A percentile compares a stretch with the other conserved stretches of the same genome.
Conservation (phyloP, 2,329 filamentous ascomycete genomes). For the Lachnellula occidentalis region DNA sequence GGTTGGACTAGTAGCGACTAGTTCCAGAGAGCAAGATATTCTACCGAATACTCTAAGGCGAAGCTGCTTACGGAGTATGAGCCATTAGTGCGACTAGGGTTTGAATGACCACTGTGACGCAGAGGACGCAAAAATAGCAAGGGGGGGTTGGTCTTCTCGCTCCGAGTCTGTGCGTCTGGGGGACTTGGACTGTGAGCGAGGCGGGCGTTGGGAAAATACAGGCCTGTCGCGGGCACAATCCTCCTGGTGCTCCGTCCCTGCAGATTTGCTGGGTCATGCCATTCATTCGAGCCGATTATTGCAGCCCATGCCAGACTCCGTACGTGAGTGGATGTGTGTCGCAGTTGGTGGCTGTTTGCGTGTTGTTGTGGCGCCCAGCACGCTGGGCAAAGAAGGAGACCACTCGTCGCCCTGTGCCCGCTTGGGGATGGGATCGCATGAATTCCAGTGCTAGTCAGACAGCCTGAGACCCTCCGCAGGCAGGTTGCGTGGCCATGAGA, state of each 20-base stretch:
- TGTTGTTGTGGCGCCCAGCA: slow-evolving; percentile 17
- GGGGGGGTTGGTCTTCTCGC: neutral
- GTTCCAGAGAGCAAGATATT: no score
- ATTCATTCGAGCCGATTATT: neutral
- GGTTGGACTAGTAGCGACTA: no score
- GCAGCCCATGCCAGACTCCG: slow-evolving; percentile 3
- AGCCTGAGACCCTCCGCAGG: slow-evolving; percentile 19
- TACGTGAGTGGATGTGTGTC: slow-evolving; percentile 16
- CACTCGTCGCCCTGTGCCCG: slow-evolving; percentile 4
- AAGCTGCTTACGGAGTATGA: no score
- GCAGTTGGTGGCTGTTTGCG: slow-evolving; percentile 15
- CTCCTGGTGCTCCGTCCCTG: slow-evolving; percentile 5
- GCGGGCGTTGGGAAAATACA: slow-evolving; percentile 4
- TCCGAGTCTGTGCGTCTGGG: slow-evolving; percentile 6
- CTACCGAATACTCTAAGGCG: no score
- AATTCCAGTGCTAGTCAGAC: slow-evolving; percentile 14
- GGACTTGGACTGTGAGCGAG: slow-evolving; percentile 4
- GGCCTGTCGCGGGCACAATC: slow-evolving; percentile 5
- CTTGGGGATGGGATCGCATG: slow-evolving; percentile 13
- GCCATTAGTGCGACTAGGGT: no score
- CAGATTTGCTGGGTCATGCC: slow-evolving; percentile 11
- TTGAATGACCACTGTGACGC: no score
- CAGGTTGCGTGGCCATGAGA: slow-evolving; percentile 12
- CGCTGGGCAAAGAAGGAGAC: slow-evolving; percentile 2
- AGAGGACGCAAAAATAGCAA: neutral